Percentiles rank a stretch among this genome's conserved stretches.
phyloP scores from a whole-genome alignment of 371 early-diverging fungal genomes.

The Fennellomyces sp. region DNA sequence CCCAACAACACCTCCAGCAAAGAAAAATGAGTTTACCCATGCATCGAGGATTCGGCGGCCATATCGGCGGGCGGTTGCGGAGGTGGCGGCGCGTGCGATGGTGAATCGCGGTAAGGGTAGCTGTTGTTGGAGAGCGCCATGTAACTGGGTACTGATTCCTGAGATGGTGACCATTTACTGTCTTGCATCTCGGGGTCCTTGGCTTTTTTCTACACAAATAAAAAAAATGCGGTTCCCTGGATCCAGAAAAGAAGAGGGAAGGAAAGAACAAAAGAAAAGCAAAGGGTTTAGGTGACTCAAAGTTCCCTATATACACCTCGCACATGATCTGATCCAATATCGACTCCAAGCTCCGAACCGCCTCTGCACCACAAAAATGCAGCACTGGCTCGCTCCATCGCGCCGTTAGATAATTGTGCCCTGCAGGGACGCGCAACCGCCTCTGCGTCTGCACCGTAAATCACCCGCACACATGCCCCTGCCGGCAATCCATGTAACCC shows the following conservation, averaged over 20 bases:
- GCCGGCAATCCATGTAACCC: too few relatives aligned
- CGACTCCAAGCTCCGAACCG: not conserved
- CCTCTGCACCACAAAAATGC: too few relatives aligned
- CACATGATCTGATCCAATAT: conserved; percentile 10
- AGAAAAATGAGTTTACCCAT: conserved; percentile 13
- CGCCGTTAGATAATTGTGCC: too few relatives aligned
- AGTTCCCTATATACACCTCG: not conserved
- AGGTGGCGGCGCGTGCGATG: conserved; percentile 10
- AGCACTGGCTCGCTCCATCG: too few relatives aligned
- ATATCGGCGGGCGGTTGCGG: not conserved
- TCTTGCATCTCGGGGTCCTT: conserved; percentile 19
- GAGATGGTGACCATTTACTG: conserved; percentile 27
- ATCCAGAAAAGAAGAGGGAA: conserved; percentile 6
- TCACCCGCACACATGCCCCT: too few relatives aligned
- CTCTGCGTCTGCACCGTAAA: too few relatives aligned
- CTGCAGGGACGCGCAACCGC: too few relatives aligned
- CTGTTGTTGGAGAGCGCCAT: conserved; percentile 14
- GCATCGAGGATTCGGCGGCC: conserved; percentile 8
- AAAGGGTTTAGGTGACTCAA: not conserved
- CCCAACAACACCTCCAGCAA: not conserved
- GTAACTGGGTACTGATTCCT: conserved; percentile 16
- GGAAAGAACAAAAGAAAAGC: not conserved
- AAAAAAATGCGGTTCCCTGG: not conserved
- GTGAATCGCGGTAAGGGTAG: conserved; percentile 16
- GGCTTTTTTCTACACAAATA: not conserved